Percentiles rank a stretch among this genome's conserved stretches.
Evolutionary conservation across 139 green algal species (phyloP).

Genomic region (Klebsormidium nitens): DNA sequence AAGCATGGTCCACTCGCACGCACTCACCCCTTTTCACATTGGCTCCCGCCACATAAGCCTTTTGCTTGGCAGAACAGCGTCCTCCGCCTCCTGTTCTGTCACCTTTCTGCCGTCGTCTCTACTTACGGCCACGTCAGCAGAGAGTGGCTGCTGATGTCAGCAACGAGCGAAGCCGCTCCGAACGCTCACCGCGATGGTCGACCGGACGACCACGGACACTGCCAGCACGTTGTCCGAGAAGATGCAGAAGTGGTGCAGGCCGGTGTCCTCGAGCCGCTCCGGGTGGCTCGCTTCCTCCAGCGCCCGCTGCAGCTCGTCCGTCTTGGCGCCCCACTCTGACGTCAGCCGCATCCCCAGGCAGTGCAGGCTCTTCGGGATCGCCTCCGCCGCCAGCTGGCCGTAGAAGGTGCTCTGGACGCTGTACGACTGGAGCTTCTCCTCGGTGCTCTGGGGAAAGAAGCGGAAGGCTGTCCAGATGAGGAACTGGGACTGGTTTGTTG

Average conservation of each 20-base stretch:
- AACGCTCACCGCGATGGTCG: too few species aligned
- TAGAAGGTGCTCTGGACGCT: constrained; percentile 23
- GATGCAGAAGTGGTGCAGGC: constrained; percentile 18
- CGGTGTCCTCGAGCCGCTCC: not conserved
- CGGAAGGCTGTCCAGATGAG: not conserved
- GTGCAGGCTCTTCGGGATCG: constrained; percentile 27
- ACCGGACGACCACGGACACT: not conserved
- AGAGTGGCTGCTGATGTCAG: not conserved
- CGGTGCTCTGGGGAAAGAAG: not conserved
- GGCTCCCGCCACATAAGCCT: too few species aligned
- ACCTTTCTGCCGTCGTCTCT: too few species aligned
- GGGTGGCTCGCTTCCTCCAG: not conserved
- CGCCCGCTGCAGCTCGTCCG: not conserved
- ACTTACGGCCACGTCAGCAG: constrained; percentile 29
- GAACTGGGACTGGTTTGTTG: too few species aligned
- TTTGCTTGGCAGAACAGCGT: too few species aligned
- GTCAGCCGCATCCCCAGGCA: constrained; percentile 23
- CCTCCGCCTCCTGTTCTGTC: too few species aligned
- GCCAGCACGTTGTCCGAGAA: constrained; percentile 37
- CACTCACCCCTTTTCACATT: too few species aligned
- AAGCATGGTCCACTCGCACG: too few species aligned
- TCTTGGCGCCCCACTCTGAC: constrained; percentile 13
- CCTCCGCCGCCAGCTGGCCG: constrained; percentile 27
- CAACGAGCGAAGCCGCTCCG: too few species aligned
- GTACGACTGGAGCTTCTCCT: constrained; percentile 4